These are phyloP conservation scores for Friedmanniomyces simplex DNA, from an alignment of 495 filamentous ascomycete genomes.

Conservation along the genomic window DNA sequence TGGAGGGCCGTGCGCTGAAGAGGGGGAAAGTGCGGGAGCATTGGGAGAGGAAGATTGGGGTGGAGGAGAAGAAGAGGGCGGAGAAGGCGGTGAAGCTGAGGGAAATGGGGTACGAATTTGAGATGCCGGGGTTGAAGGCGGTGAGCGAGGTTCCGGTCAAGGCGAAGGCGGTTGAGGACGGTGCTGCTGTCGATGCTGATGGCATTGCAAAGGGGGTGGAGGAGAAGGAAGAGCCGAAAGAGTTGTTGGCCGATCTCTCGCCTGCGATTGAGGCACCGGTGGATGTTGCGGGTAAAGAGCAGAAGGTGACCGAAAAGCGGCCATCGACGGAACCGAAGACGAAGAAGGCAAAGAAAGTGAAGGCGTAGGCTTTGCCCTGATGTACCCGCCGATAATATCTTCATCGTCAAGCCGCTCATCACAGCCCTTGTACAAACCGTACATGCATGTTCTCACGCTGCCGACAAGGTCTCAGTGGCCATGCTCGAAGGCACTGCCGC, in stretches of 20 bases:
- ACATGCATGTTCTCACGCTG: too few relatives aligned
- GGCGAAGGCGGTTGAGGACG: conserved; percentile 26
- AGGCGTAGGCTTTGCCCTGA: conserved; percentile 3
- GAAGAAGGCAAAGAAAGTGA: conserved; percentile 21
- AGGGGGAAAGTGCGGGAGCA: conserved; percentile 56
- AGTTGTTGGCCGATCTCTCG: not conserved
- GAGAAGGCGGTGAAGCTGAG: conserved; percentile 63
- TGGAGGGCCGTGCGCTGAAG: conserved; percentile 63
- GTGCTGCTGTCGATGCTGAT: not conserved
- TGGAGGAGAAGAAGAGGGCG: conserved; percentile 57
- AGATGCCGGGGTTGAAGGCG: conserved; percentile 59
- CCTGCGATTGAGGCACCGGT: not conserved
- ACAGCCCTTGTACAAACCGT: too few relatives aligned
- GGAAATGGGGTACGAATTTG: conserved; percentile 75
- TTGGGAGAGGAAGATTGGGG: conserved; percentile 63
- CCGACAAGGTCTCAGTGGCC: too few relatives aligned
- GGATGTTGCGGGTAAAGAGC: not conserved
- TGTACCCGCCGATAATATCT: too few relatives aligned
- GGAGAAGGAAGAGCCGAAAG: not conserved
- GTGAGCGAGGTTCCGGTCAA: conserved; percentile 45
- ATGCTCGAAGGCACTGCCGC: too few relatives aligned
- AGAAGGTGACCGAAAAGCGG: conserved; percentile 1
- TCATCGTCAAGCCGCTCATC: too few relatives aligned
- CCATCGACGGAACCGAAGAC: not conserved
- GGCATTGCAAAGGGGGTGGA: not conserved